Base-by-base conservation (phyloP, 139 green algal species). In the Chlamydomonas sphaeroides region DNA sequence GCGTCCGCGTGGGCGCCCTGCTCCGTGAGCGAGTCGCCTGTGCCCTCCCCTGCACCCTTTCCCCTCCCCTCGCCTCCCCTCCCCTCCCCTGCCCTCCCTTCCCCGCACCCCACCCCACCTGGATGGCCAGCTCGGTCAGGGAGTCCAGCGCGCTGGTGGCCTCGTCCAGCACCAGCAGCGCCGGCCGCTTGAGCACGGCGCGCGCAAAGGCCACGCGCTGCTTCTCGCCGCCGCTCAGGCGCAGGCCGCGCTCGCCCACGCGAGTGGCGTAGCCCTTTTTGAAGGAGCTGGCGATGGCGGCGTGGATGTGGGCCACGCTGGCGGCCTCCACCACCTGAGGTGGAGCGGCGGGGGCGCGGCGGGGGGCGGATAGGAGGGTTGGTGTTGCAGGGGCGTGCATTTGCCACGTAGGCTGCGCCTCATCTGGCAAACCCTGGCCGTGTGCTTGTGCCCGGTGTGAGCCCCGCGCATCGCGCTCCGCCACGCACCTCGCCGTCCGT, bases 221-320 rank as follows among this genome's bases (percentile, higher is more conserved):
- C 88, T 93, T 93, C 84, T 93, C 90, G 18, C 90, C 90, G 45
- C 90, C 90, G 28, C 80, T 89, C 30, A 93, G 88, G 28, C 88
- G 74, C 83, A 93, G 77, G 20, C 95, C 95, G 1, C 95, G 84
- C 88, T 97, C 94, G 42, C 95, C 95, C 3, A 98, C 95, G 11
- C 93, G 65, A 2, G 95, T 98, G 33, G 89, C 80, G 61, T 69
- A 84, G 48, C 48, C 74, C 83, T 92, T 84, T 0, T 87, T 86
- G 71, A 89, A 90, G 66, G 67, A 77, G 35, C 70, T 71, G 1
- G 69, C 79, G 71, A 98, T 92, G 82, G 91, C 80, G 18, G 92
- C 59, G 85, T 97, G 89, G 38, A 97, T 93, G 80, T 94, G 92
- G 0, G 93, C 93, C 20, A 91, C 88, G 28, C 85, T 80, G 15